phyloP scores from a whole-genome alignment of 192 early-diverging fungal genomes.

The Tieghemiomyces parasiticus region DNA sequence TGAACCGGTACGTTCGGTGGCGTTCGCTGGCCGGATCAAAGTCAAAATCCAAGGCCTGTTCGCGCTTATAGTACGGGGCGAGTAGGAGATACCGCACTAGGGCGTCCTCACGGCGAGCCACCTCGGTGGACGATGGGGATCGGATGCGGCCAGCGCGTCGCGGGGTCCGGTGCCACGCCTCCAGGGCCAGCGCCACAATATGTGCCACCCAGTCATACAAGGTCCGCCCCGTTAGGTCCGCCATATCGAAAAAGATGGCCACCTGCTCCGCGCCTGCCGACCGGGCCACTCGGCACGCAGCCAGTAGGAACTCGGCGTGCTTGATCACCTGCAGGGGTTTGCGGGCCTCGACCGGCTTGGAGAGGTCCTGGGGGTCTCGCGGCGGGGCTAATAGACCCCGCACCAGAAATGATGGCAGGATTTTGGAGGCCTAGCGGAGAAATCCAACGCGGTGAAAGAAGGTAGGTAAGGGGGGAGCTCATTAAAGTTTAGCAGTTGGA shows the following conservation, averaged over 20 bases:
- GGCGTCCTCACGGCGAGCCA: not conserved
- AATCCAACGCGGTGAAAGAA: no score
- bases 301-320: not conserved
- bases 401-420: constrained; percentile 3
- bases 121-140: not conserved
- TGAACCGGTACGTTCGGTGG: not conserved
- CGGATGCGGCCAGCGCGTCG: not conserved
- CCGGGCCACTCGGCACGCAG: constrained; percentile 6
- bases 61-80: not conserved
- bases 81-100: not conserved
- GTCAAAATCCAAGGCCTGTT: not conserved
- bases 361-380: not conserved
- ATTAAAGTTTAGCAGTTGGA: no score
- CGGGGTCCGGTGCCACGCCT: not conserved
- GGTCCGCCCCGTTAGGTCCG: not conserved
- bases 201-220: constrained; percentile 3
- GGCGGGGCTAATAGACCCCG: not conserved
- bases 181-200: not conserved
- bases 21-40: not conserved
- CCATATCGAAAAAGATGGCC: not conserved
- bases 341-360: not conserved
- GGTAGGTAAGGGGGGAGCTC: no score
- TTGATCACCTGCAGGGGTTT: not conserved
- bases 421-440: not conserved
- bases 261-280: constrained; percentile 4